These are phyloP conservation scores for Chrysosporium queenslandicum DNA, from an alignment of 2,329 filamentous ascomycete species.

Conservation along the genomic window DNA sequence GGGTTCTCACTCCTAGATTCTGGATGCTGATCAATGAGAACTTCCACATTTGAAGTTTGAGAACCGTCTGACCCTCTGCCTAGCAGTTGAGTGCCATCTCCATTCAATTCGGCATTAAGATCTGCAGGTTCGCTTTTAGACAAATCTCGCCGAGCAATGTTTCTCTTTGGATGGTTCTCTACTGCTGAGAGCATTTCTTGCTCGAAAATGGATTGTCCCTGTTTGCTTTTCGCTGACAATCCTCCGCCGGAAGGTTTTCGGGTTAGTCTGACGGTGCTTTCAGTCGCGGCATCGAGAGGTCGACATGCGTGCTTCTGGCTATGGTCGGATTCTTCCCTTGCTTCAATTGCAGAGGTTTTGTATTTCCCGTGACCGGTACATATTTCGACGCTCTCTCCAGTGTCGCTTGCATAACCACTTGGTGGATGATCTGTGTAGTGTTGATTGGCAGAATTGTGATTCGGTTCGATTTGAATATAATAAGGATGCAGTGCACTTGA, in stretches of 20 bases:
- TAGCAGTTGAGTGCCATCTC: neutral
- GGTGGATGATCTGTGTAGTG: conserved; percentile 6
- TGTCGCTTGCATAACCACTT: conserved; percentile 14
- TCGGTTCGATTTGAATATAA: conserved; percentile 7
- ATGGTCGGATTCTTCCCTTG: neutral
- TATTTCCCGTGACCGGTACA: conserved; percentile 8
- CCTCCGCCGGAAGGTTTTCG: neutral
- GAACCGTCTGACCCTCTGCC: neutral
- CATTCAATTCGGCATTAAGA: neutral
- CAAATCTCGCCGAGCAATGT: conserved; percentile 13
- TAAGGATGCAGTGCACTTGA: neutral
- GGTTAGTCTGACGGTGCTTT: neutral
- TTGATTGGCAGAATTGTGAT: neutral
- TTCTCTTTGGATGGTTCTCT: conserved; percentile 1
- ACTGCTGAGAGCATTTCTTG: neutral
- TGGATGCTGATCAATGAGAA: neutral
- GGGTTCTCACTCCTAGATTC: neutral
- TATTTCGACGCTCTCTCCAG: conserved; percentile 15
- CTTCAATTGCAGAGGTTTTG: neutral
- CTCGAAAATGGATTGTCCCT: neutral
- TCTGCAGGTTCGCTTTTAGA: conserved; percentile 19
- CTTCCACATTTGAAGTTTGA: neutral
- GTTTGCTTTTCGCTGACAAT: neutral
- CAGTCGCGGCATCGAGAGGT: neutral
- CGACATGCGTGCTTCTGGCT: neutral